These are phyloP conservation scores for Filosporella fistucella DNA, from an alignment of 495 filamentous ascomycete species.

Conservation along the genomic window DNA sequence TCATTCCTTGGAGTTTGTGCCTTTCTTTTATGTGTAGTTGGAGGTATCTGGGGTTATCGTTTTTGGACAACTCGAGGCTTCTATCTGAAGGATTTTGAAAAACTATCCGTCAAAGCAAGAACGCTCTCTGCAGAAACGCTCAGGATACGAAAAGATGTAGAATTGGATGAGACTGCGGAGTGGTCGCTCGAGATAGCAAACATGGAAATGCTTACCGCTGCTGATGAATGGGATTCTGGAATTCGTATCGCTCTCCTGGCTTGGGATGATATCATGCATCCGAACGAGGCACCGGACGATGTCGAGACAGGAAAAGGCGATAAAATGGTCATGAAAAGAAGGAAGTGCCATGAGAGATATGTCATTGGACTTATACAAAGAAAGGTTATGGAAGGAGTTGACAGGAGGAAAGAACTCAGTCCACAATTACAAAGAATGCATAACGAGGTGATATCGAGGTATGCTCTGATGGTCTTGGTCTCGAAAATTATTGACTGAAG, in stretches of 20 bases:
- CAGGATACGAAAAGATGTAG: background rate
- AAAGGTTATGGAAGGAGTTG: conserved; percentile 6
- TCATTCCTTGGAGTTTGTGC: too few species aligned
- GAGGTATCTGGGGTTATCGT: background rate
- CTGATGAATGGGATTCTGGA: conserved; percentile 9
- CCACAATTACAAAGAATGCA: conserved; percentile 10
- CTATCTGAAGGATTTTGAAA: conserved; percentile 7
- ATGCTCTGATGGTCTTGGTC: background rate
- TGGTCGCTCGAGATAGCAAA: background rate
- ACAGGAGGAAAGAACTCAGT: conserved; percentile 8
- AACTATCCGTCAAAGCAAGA: conserved; percentile 7
- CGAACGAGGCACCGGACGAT: background rate
- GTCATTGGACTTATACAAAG: conserved; percentile 13
- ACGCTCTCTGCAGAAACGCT: conserved; percentile 4
- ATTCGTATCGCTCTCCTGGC: conserved; percentile 8
- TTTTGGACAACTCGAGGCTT: conserved; percentile 1
- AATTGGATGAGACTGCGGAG: background rate
- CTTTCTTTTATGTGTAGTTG: background rate
- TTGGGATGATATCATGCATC: conserved; percentile 12
- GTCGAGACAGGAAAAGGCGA: conserved; percentile 5
- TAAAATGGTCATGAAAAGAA: background rate
- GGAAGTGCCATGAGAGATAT: conserved; percentile 2
- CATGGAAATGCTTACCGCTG: background rate
- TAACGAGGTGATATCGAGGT: background rate
- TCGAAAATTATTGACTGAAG: background rate